phyloP scores from a whole-genome alignment of 208 protist genomes.

The Sergeia podlipaevii region DNA sequence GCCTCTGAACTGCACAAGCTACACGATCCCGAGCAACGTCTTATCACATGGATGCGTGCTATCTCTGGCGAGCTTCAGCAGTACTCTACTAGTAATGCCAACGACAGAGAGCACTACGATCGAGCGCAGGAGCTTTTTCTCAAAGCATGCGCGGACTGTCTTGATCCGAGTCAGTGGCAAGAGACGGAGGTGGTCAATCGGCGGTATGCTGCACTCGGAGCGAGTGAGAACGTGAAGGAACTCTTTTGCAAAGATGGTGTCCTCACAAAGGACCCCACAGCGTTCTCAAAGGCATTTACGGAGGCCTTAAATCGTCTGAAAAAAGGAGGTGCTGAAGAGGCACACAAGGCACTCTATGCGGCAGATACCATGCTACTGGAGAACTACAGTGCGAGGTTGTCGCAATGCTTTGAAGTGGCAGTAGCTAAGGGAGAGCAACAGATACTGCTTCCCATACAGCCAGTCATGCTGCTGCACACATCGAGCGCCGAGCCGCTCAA shows the following conservation, averaged over 20 bases:
- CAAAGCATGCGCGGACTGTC: not conserved
- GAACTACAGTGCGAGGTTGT: not conserved
- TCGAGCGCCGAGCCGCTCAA: not conserved
- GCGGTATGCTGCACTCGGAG: not conserved
- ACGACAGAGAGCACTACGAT: not conserved
- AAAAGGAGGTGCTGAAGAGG: no score
- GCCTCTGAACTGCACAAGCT: constrained; percentile 33
- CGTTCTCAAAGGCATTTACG: no score
- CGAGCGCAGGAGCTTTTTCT: not conserved
- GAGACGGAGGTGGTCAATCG: not conserved
- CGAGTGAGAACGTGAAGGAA: no score
- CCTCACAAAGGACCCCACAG: no score
- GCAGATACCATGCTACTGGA: no score
- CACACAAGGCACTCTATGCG: no score
- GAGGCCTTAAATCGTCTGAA: no score
- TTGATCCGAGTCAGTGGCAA: not conserved
- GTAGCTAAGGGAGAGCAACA: not conserved
- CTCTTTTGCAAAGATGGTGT: no score
- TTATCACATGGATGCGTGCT: constrained; percentile 48
- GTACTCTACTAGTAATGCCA: not conserved
- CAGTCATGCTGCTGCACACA: constrained; percentile 8
- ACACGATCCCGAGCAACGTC: constrained; percentile 63
- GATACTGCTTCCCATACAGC: constrained; percentile 11
- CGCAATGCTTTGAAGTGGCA: no score
- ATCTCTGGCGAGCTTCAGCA: constrained; percentile 21